These are phyloP conservation scores for Cochlearia excelsa DNA, from an alignment of 345 rosid species.

Conservation along the genomic window DNA sequence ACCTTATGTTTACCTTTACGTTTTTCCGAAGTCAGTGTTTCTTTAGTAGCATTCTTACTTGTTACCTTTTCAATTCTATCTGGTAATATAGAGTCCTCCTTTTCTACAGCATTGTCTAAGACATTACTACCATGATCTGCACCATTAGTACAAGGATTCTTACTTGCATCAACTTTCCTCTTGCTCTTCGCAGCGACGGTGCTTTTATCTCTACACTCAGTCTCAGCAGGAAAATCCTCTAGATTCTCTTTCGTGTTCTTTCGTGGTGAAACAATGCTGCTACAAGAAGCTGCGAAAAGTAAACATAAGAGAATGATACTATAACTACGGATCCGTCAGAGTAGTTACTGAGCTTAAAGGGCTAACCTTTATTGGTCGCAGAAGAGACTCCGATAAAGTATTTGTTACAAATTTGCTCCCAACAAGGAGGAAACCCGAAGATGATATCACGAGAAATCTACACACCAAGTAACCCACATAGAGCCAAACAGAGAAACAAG, in stretches of 20 bases:
- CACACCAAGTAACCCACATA: conserved; percentile 5
- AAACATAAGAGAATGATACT: not conserved
- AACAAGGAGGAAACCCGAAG: conserved; percentile 73
- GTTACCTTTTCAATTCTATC: not conserved
- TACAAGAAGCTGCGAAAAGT: conserved; percentile 22
- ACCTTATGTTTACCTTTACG: conserved; percentile 1
- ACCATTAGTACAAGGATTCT: not conserved
- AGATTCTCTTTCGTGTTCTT: conserved; percentile 1
- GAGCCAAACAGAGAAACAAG: not conserved
- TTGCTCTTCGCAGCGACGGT: conserved; percentile 11
- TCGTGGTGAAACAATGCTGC: conserved; percentile 27
- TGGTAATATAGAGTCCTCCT: conserved; percentile 6
- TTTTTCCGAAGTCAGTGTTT: conserved; percentile 15
- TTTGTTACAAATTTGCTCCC: conserved; percentile 52
- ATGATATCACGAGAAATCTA: conserved; percentile 62
- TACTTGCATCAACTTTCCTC: not conserved
- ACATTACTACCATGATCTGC: conserved; percentile 5
- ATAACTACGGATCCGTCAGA: conserved; percentile 7
- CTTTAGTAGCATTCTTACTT: conserved; percentile 13
- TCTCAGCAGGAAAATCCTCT: conserved; percentile 11
- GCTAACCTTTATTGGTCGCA: conserved; percentile 28
- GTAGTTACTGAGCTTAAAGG: conserved; percentile 8
- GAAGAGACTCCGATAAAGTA: conserved; percentile 32
- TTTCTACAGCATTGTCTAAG: not conserved
- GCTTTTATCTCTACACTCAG: conserved; percentile 11